phyloP scores from a whole-genome alignment of 129 eudicot genomes.

The Chrysanthemum seticuspe region DNA sequence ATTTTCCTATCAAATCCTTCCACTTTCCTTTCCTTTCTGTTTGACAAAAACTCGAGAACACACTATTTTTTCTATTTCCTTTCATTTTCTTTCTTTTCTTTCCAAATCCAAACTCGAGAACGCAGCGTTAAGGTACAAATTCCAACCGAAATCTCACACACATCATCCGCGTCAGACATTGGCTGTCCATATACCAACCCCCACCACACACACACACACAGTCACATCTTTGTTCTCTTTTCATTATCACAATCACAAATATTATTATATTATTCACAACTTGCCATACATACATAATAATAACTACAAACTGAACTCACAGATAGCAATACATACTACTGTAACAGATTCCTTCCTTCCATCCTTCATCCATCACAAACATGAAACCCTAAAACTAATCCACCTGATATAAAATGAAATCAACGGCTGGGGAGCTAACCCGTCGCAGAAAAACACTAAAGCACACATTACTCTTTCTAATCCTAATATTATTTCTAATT shows the following conservation, averaged over 20 bases:
- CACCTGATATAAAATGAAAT: slow-evolving; percentile 37
- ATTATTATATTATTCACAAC: not conserved
- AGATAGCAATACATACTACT: not conserved
- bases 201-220: slow-evolving; percentile 13
- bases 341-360: not conserved
- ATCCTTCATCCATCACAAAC: no score
- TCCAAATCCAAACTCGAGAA: no score
- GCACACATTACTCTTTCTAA: slow-evolving; percentile 44
- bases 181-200: slow-evolving; percentile 30
- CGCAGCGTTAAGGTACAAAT: slow-evolving; percentile 25
- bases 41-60: no score
- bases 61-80: no score
- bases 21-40: no score
- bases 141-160: slow-evolving; percentile 23
- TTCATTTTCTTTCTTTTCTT: no score
- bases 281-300: slow-evolving; percentile 7
- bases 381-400: slow-evolving; percentile 13
- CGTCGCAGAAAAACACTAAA: slow-evolving; percentile 40
- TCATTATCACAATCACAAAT: not conserved
- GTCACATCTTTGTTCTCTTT: not conserved
- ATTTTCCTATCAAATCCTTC: no score
- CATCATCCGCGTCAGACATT: slow-evolving; percentile 20
- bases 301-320: slow-evolving; percentile 14
- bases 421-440: slow-evolving; percentile 38
- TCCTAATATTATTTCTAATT: slow-evolving; percentile 51